A percentile compares a stretch with the other conserved stretches of the same genome.
These are phyloP conservation scores for Hypholoma sublateritium DNA, from an alignment of 768 basidiomycete species.

Conservation along the genomic window DNA sequence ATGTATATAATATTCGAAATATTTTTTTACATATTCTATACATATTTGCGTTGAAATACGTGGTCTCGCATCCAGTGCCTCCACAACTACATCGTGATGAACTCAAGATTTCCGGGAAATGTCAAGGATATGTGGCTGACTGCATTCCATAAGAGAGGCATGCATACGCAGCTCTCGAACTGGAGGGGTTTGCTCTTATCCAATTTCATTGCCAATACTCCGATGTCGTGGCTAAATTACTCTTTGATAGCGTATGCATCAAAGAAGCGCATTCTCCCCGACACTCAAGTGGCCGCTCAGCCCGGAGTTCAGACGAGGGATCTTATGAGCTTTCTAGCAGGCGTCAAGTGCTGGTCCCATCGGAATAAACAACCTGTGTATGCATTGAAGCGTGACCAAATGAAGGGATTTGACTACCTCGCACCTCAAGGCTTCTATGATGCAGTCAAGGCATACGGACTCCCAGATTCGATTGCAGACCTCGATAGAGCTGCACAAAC, in stretches of 20 bases:
- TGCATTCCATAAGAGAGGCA: slow-evolving; percentile 26
- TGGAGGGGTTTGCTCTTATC: slow-evolving; percentile 24
- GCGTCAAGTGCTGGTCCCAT: slow-evolving; percentile 16
- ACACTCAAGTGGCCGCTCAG: slow-evolving; percentile 26
- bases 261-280: slow-evolving; percentile 17
- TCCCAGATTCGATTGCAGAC: slow-evolving; percentile 22
- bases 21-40: no score
- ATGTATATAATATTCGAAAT: no score
- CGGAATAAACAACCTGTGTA: slow-evolving; percentile 16
- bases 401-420: slow-evolving; percentile 30
- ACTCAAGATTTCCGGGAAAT: slow-evolving; percentile 22
- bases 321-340: slow-evolving; percentile 20
- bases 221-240: slow-evolving; percentile 27
- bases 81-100: slow-evolving; percentile 24
- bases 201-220: slow-evolving; percentile 24
- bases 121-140: slow-evolving; percentile 22
- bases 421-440: slow-evolving; percentile 30
- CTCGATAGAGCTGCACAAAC: slow-evolving; percentile 25
- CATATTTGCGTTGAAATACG: slow-evolving; percentile 9
- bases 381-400: slow-evolving; percentile 26
- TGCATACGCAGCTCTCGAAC: slow-evolving; percentile 23
- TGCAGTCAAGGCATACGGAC: slow-evolving; percentile 25
- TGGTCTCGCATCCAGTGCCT: slow-evolving; percentile 16
- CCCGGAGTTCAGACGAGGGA: slow-evolving; percentile 26
- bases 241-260: slow-evolving; percentile 21